Percentiles rank a stretch among this genome's conserved stretches.
Conservation (phyloP, 257 asterid species). For the Anisodus acutangulus region DNA sequence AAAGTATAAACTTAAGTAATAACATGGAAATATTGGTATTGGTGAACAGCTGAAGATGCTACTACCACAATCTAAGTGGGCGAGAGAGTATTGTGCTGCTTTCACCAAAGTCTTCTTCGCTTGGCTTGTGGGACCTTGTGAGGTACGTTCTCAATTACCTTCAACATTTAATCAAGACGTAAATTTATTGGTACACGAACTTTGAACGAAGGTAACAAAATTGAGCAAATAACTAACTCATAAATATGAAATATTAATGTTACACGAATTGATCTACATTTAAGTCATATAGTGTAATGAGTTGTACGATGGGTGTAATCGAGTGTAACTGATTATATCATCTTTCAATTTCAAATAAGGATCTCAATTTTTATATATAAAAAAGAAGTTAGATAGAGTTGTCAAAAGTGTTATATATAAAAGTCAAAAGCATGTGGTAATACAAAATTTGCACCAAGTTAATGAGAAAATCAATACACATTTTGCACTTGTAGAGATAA, state of each 20-base stretch:
- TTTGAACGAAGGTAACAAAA: not conserved
- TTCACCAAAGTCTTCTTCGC: slow-evolving; percentile 81
- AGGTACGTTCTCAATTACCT: slow-evolving; percentile 47
- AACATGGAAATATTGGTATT: not conserved
- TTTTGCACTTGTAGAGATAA: too few species aligned
- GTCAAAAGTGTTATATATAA: not conserved
- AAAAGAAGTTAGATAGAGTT: too few species aligned
- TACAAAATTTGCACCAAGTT: not conserved
- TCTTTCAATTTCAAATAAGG: not conserved
- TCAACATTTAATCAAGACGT: not conserved
- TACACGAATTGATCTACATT: not conserved
- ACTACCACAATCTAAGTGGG: slow-evolving; percentile 60
- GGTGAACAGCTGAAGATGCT: slow-evolving; percentile 54
- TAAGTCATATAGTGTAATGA: not conserved
- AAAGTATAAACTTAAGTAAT: not conserved
- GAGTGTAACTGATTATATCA: too few species aligned
- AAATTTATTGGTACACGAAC: not conserved
- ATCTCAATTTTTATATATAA: not conserved
- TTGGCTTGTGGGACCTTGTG: slow-evolving; percentile 89
- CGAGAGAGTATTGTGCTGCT: slow-evolving; percentile 70
- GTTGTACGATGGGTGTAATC: not conserved
- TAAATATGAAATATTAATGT: not conserved
- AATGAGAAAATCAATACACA: not conserved
- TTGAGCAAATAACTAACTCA: not conserved
- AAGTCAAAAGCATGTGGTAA: too few species aligned